Conservation (phyloP, 805 yeast genomes). For the Dipodascus albidus region DNA sequence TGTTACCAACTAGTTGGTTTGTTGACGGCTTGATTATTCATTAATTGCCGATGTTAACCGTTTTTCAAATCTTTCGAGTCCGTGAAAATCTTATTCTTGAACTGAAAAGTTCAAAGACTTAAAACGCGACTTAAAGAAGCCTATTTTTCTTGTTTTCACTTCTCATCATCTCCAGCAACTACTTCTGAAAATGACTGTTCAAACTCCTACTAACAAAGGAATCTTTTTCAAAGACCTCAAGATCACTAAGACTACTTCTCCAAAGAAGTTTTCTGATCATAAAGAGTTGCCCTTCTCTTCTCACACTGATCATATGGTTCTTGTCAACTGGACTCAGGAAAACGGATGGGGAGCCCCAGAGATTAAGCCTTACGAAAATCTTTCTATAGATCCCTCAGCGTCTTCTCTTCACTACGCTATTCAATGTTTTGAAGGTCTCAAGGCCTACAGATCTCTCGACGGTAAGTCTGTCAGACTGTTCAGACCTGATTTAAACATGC, state of each 20-base stretch:
- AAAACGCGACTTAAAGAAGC: not conserved
- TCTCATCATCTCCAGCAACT: too few relatives aligned
- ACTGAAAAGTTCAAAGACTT: too few relatives aligned
- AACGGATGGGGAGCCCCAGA: conserved; percentile 68
- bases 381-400: conserved; percentile 61
- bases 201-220: not conserved
- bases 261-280: conserved; percentile 5
- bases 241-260: conserved; percentile 7
- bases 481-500: conserved; percentile 38
- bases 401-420: conserved; percentile 78
- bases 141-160: not conserved
- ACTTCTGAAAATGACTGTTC: not conserved
- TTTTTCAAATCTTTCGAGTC: too few relatives aligned
- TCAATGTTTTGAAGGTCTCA: conserved; percentile 77
- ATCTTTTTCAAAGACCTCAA: conserved; percentile 9
- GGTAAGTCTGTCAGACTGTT: conserved; percentile 22
- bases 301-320: conserved; percentile 53
- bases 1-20: too few relatives aligned
- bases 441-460: conserved; percentile 43
- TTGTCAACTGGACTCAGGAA: conserved; percentile 56
- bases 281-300: conserved; percentile 5
- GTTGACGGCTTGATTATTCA: too few relatives aligned
- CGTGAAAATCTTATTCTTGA: too few relatives aligned
- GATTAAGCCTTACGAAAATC: conserved; percentile 62
- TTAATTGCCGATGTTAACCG: too few relatives aligned